Percentiles rank a stretch among this genome's conserved stretches.
phyloP scores from a whole-genome alignment of 2,329 filamentous ascomycete genomes.

The Teratosphaeria zuluensis region DNA sequence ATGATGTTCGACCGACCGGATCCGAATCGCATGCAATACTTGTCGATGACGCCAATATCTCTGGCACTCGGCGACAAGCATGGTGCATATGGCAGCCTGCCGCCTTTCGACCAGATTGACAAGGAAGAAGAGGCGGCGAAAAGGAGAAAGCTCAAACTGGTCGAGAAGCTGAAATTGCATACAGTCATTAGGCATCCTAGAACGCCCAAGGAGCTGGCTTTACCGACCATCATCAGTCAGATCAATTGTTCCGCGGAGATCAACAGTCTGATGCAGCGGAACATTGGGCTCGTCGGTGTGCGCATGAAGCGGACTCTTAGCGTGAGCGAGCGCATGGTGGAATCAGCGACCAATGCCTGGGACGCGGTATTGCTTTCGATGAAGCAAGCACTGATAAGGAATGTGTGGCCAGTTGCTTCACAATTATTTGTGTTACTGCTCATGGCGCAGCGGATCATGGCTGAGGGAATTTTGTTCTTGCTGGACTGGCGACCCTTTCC shows the following conservation, averaged over 20 bases:
- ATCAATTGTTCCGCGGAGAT: constrained; percentile 95
- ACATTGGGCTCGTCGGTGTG: constrained; percentile 73
- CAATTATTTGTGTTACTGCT: constrained; percentile 64
- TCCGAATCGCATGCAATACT: constrained; percentile 87
- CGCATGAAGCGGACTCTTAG: constrained; percentile 77
- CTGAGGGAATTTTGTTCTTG: constrained; percentile 66
- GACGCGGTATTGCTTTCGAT: constrained; percentile 61
- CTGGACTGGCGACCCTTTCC: constrained; percentile 78
- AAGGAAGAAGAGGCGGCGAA: constrained; percentile 61
- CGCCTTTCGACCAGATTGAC: constrained; percentile 50
- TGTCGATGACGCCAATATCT: constrained; percentile 81
- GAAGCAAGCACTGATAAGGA: constrained; percentile 62
- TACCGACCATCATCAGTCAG: constrained; percentile 78
- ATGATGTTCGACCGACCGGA: constrained; percentile 81
- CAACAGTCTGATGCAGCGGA: constrained; percentile 75
- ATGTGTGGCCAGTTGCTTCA: constrained; percentile 68
- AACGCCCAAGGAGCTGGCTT: constrained; percentile 71
- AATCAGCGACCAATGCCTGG: constrained; percentile 80
- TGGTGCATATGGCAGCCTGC: constrained; percentile 27
- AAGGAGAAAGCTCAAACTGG: constrained; percentile 54
- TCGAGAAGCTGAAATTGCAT: constrained; percentile 81
- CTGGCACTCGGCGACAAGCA: constrained; percentile 71
- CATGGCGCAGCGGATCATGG: constrained; percentile 67
- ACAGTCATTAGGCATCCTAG: constrained; percentile 67
- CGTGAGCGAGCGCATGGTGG: constrained; percentile 87